Percentiles rank a stretch among this genome's conserved stretches.
Conservation (phyloP, 495 filamentous ascomycete species). For the Tricharina praecox region DNA sequence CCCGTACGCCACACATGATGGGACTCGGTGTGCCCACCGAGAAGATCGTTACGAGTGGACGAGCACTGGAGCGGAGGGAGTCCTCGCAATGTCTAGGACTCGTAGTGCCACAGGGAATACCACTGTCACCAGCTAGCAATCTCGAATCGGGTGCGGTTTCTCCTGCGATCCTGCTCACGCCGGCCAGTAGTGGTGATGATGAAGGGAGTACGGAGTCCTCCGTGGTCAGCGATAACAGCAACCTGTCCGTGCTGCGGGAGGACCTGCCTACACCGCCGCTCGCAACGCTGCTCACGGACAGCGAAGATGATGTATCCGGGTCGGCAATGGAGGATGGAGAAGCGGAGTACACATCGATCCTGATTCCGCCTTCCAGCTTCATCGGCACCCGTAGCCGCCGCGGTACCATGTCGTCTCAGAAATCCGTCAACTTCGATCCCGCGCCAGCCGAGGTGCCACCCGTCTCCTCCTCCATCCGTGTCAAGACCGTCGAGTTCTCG, state of each 20-base stretch:
- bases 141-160: not conserved
- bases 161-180: not conserved
- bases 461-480: not conserved
- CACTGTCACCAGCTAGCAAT: not conserved
- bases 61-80: not conserved
- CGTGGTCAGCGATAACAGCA: not conserved
- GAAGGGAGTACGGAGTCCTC: not conserved
- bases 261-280: not conserved
- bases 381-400: not conserved
- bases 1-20: not conserved
- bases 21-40: conserved; percentile 1
- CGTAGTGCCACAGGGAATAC: not conserved
- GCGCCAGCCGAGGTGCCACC: not conserved
- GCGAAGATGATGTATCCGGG: too few relatives aligned
- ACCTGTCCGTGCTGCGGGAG: not conserved
- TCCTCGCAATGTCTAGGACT: not conserved
- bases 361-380: not conserved
- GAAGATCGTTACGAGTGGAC: not conserved
- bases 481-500: not conserved
- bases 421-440: not conserved
- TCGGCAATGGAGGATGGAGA: not conserved
- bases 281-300: not conserved
- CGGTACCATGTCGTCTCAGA: not conserved
- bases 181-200: not conserved
- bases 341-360: not conserved